Base-by-base conservation (phyloP, 768 basidiomycete genomes). In the Crassisporium funariophilum region DNA sequence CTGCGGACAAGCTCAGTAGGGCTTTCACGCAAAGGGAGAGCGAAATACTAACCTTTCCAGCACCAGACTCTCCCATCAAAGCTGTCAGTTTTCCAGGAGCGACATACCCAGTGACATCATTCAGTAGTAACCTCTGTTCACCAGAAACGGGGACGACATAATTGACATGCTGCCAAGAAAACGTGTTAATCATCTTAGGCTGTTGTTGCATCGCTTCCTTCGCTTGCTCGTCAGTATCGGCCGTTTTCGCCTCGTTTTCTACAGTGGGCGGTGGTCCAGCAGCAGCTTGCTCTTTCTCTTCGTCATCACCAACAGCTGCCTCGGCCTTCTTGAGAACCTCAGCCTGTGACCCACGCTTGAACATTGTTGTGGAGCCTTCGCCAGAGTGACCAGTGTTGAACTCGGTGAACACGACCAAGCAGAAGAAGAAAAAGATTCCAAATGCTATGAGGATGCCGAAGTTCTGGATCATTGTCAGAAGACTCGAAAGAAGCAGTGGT, bases 71-170 rank as follows among this genome's bases (percentile, higher is more conserved):
- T 49, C 75, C 91, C 89, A 84, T 91, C 57, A 82, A 75, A 41
- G 86, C 86, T 0, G 86, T 88, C 47, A 92, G 64, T 46, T 78
- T 89, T 2, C 91, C 91, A 0, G 90, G 91, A n/a, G 79, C 80
- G 24, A 90, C 88, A 61, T 78, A 93, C 0, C 91, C 90, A 15
- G 82, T 86, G 15, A 93, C 73, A 34, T 88, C 77, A 47, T 86
- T 73, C 33, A 91, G 71, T 1, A 92, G 70, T 25, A 60, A 67
- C 38, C 78, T 69, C 22, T 45, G 51, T 1, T 75, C 78, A 4
- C 72, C 73, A 7, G 64, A 46, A 12, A 84, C 71, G 1, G 78
- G 77, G 0, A 92, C 82, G 24, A 77, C 79, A 59, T 93, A 94
- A 50, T 74, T 67, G 35, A 91, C 50, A 49, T 82, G 71, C 46